phyloP scores from a whole-genome alignment of 2,329 filamentous ascomycete species.

The Dothideomycetidae sp. region DNA sequence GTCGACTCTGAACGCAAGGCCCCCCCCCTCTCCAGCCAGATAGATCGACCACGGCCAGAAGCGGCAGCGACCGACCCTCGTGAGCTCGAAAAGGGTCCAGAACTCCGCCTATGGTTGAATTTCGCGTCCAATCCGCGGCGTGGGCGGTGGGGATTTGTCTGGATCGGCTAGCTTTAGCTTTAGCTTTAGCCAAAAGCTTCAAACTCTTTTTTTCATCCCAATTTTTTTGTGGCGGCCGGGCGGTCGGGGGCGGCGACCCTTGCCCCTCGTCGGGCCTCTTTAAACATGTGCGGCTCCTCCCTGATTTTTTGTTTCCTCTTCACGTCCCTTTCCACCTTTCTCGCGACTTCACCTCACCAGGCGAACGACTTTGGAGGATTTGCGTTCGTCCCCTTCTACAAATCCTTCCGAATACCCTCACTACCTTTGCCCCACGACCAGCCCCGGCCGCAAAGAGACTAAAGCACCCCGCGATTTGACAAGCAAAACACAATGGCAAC shows the following conservation, averaged over 20 bases:
- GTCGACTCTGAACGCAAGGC: no score
- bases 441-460: neutral
- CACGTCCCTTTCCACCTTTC: neutral
- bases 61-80: no score
- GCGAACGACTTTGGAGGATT: conserved; percentile 9
- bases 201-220: neutral
- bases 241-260: neutral
- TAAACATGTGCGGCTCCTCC: neutral
- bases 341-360: neutral
- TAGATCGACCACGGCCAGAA: no score
- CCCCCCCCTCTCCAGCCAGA: no score
- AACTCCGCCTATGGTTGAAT: no score
- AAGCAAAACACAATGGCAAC: conserved; percentile 3
- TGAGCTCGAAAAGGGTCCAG: no score
- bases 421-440: neutral
- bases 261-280: neutral
- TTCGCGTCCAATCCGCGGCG: no score
- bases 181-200: neutral
- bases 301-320: neutral
- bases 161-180: no score
- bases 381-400: conserved; percentile 4
- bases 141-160: no score
- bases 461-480: no score
- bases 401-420: conserved; percentile 4
- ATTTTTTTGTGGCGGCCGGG: neutral